phyloP scores from a whole-genome alignment of 2,329 filamentous ascomycete genomes.

The Aurifilum marmelostoma region DNA sequence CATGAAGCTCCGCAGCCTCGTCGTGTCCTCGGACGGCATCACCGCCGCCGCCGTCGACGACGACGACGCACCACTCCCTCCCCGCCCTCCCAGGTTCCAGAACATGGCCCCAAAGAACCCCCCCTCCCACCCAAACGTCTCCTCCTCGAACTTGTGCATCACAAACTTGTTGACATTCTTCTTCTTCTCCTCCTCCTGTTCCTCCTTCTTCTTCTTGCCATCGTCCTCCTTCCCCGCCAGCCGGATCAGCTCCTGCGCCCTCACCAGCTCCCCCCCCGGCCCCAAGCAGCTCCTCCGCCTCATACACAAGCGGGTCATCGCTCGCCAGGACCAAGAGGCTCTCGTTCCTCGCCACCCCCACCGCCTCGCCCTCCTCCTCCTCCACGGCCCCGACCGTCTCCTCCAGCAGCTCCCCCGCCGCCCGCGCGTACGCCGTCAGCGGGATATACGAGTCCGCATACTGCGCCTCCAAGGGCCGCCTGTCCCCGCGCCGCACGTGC shows the following conservation, averaged over 20 bases:
- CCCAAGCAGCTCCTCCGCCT: slow-evolving; percentile 61
- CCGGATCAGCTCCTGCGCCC: slow-evolving; percentile 76
- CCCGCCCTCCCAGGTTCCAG: slow-evolving; percentile 68
- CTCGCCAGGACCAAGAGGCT: slow-evolving; percentile 70
- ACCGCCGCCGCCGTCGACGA: slow-evolving; percentile 32
- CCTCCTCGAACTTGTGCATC: slow-evolving; percentile 71
- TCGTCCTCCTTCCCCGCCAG: slow-evolving; percentile 66
- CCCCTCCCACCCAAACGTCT: slow-evolving; percentile 83
- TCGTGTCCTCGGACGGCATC: slow-evolving; percentile 56
- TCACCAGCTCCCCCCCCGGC: slow-evolving; percentile 43
- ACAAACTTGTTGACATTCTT: slow-evolving; percentile 49
- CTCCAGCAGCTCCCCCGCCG: slow-evolving; percentile 59
- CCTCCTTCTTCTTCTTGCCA: slow-evolving; percentile 43
- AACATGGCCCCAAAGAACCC: slow-evolving; percentile 84
- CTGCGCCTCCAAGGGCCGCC: slow-evolving; percentile 75
- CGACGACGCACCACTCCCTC: slow-evolving; percentile 33
- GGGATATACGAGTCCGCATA: slow-evolving; percentile 81
- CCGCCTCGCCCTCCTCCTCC: slow-evolving; percentile 44
- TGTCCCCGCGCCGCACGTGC: slow-evolving; percentile 80
- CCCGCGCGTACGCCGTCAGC: slow-evolving; percentile 66
- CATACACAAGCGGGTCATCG: slow-evolving; percentile 78
- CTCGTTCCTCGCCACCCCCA: slow-evolving; percentile 42
- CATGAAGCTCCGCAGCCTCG: slow-evolving; percentile 72
- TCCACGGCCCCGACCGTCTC: slow-evolving; percentile 43
- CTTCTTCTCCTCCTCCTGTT: slow-evolving; percentile 42